Evolutionary conservation across 2,329 filamentous ascomycete species (phyloP), one percentile per base, ranked within the genome.

Genomic region (Trichoderma pleuroti): DNA sequence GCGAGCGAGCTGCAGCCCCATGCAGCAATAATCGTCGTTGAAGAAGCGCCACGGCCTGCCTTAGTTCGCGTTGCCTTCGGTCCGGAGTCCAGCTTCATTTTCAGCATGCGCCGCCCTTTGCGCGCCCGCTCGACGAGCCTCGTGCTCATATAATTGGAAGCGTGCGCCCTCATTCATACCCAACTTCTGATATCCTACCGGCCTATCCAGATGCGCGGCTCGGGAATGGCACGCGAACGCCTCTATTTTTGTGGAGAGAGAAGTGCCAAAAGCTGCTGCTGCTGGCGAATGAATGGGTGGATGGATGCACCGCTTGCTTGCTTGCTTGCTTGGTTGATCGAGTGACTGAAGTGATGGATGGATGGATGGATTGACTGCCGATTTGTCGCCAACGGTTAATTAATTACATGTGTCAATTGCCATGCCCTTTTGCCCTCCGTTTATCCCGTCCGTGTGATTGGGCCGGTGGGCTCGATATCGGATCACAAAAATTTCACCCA

Each of bases 221-320:
- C 39, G 32, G n/a, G 12, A 52, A 49, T 42, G 65, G 56, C 65
- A 68, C 65, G 39, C 65, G 65, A 68, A 68, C 65, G 52, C 36
- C 12, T 52, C 42, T 9, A n/a, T 34, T 52, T 49, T 68, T 34
- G 65, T 61, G 65, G 65, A 32, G 65, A 30, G 56, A 32, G 56
- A n/a, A n/a, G n/a, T n/a, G n/a, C n/a, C n/a, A n/a, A n/a, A n/a
- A n/a, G n/a, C n/a, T n/a, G n/a, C n/a, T n/a, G n/a, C n/a, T n/a
- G n/a, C n/a, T 36, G 8, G 21, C 49, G 24, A 49, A 12, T 16
- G 49, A 7, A n/a, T 34, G 30, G 24, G 5, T 39, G 12, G 21
- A 21, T 26, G 18, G 36, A 49, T 32, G 28, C 26, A 46, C 26
- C 16, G 61, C 46, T 49, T 49, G 59, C 39, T 46, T 42, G 18